These are phyloP conservation scores for Phanerochaete sordida DNA, from an alignment of 768 basidiomycete species.

Conservation along the genomic window DNA sequence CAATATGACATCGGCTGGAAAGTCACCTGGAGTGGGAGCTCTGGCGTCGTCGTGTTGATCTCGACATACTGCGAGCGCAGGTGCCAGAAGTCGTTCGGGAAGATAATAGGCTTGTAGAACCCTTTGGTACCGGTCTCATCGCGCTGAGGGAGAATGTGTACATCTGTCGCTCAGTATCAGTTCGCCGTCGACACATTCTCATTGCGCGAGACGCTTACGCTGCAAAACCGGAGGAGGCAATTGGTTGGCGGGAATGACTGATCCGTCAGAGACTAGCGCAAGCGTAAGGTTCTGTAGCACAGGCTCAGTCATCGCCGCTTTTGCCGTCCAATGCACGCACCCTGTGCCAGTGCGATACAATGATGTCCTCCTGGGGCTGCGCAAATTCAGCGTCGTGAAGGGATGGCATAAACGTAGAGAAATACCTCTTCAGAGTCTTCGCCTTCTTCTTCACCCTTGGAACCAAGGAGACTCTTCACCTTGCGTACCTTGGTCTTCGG, in stretches of 20 bases:
- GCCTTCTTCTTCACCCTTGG: slow-evolving; percentile 35
- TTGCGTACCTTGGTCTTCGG: slow-evolving; percentile 71
- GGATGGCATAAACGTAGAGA: neutral
- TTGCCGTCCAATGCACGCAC: slow-evolving; percentile 34
- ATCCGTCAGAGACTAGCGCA: slow-evolving; percentile 74
- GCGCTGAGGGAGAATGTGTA: slow-evolving; percentile 58
- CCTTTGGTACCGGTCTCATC: slow-evolving; percentile 64
- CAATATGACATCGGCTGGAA: slow-evolving; percentile 84
- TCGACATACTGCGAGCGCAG: slow-evolving; percentile 78
- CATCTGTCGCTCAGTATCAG: slow-evolving; percentile 38
- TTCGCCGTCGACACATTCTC: neutral
- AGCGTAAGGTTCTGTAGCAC: slow-evolving; percentile 75
- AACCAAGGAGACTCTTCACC: slow-evolving; percentile 72
- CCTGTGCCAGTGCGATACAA: slow-evolving; percentile 82
- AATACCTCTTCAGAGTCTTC: slow-evolving; percentile 42
- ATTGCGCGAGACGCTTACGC: slow-evolving; percentile 39
- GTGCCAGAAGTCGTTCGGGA: slow-evolving; percentile 95
- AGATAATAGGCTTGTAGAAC: slow-evolving; percentile 84
- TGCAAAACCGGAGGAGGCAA: slow-evolving; percentile 59
- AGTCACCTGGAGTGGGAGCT: slow-evolving; percentile 74
- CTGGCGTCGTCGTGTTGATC: slow-evolving; percentile 79
- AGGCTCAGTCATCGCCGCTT: slow-evolving; percentile 3
- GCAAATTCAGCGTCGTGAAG: too few species aligned
- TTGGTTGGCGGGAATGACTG: slow-evolving; percentile 46
- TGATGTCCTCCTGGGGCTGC: slow-evolving; percentile 44